phyloP scores from a whole-genome alignment of 2,329 filamentous ascomycete species.

The Tolypocladium cylindrosporum region DNA sequence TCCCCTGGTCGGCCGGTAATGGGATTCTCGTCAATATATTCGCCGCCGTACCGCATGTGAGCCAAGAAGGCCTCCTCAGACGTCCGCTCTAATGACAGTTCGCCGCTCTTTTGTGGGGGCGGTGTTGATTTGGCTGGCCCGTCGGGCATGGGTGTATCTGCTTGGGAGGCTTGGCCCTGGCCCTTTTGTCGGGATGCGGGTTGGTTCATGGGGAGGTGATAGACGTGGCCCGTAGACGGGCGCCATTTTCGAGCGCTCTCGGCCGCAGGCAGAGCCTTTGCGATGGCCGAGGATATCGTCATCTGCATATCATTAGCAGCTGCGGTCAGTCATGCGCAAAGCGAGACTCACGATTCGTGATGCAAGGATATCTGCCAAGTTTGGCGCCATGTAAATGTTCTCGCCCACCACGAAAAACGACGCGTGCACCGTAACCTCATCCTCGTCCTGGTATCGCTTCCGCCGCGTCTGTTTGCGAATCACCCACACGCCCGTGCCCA shows the following conservation, averaged over 20 bases:
- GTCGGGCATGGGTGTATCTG: slow-evolving; percentile 38
- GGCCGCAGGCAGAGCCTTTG: slow-evolving; percentile 40
- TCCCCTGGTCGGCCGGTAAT: slow-evolving; percentile 57
- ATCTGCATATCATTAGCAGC: slow-evolving; percentile 24
- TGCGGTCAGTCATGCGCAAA: background rate
- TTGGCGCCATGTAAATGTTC: slow-evolving; percentile 58
- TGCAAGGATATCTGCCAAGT: slow-evolving; percentile 47
- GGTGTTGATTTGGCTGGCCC: slow-evolving; percentile 15
- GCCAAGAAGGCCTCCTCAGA: slow-evolving; percentile 49
- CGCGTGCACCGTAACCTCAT: slow-evolving; percentile 49
- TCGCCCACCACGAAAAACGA: slow-evolving; percentile 57
- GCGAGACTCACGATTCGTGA: slow-evolving; percentile 42
- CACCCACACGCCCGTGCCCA: slow-evolving; percentile 59
- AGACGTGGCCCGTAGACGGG: slow-evolving; percentile 42
- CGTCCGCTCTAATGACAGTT: slow-evolving; percentile 32
- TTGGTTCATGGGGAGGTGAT: slow-evolving; percentile 27
- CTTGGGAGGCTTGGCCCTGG: slow-evolving; percentile 26
- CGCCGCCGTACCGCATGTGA: slow-evolving; percentile 49
- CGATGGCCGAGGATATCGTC: slow-evolving; percentile 44
- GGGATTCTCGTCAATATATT: slow-evolving; percentile 59
- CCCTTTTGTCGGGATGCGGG: slow-evolving; percentile 15
- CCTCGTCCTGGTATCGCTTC: slow-evolving; percentile 43
- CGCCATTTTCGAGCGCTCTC: slow-evolving; percentile 44
- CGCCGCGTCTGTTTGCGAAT: slow-evolving; percentile 58
- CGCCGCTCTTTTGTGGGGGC: slow-evolving; percentile 25